Evolutionary conservation across 495 filamentous ascomycete species (phyloP).

Genomic region (Penicillium pancosmium): DNA sequence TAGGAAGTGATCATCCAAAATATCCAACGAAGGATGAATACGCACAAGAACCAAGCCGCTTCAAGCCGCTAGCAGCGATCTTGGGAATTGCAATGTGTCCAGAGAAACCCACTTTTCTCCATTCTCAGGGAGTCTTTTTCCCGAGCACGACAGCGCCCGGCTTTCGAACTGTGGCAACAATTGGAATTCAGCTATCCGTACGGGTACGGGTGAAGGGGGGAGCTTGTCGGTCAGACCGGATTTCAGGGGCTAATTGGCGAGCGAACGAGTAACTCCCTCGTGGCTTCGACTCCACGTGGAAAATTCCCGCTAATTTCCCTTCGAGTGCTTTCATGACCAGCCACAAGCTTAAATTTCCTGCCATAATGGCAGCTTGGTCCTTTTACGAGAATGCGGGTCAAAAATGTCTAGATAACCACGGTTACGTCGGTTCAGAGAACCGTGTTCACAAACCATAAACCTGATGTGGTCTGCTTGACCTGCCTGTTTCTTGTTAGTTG

Average conservation of each 20-base stretch:
- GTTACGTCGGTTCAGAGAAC: background rate
- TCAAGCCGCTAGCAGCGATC: constrained; percentile 28
- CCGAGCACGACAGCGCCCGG: background rate
- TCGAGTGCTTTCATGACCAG: background rate
- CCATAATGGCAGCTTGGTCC: background rate
- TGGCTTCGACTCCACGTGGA: background rate
- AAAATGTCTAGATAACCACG: background rate
- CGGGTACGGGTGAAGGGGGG: background rate
- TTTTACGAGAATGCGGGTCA: background rate
- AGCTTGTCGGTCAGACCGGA: background rate
- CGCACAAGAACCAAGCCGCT: constrained; percentile 7
- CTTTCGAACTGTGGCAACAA: background rate
- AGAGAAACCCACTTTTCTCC: background rate
- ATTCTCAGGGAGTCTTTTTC: constrained; percentile 8
- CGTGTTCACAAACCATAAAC: background rate
- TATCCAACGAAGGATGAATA: constrained; percentile 15
- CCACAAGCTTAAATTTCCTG: background rate
- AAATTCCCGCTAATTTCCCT: background rate
- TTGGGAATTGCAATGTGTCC: constrained; percentile 9
- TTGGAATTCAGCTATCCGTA: background rate
- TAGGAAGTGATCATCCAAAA: constrained; percentile 10
- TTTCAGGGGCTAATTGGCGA: constrained; percentile 5
- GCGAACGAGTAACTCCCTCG: background rate
- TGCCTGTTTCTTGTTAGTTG: constrained; percentile 12
- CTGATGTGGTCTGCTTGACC: constrained; percentile 7